These are phyloP conservation scores for Diplosphaera chodatii DNA, from an alignment of 139 green algal genomes.

Conservation along the genomic window DNA sequence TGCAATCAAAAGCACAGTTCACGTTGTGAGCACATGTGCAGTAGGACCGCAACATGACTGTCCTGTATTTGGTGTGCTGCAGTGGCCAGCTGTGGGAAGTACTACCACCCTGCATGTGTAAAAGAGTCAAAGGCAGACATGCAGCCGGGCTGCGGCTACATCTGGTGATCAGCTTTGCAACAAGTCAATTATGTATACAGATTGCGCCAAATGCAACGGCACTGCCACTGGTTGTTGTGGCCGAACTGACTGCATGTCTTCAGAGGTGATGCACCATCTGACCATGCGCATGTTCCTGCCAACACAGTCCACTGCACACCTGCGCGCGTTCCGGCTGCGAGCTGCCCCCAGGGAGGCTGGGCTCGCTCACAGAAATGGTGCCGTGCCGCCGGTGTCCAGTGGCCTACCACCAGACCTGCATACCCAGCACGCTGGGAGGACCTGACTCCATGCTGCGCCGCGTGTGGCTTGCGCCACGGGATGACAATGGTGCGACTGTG, in stretches of 20 bases:
- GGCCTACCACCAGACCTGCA: constrained; percentile 45
- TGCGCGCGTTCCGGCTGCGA: constrained; percentile 6
- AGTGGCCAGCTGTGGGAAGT: constrained; percentile 34
- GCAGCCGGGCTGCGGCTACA: not conserved
- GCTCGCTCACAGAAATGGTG: constrained; percentile 24
- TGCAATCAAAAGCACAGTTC: too few relatives aligned
- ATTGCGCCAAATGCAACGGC: too few relatives aligned
- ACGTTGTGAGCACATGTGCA: too few relatives aligned
- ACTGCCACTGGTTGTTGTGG: too few relatives aligned
- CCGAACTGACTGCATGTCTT: too few relatives aligned
- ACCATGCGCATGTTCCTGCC: too few relatives aligned
- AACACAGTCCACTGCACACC: constrained; percentile 24
- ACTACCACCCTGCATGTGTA: constrained; percentile 44
- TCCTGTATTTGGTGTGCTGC: too few relatives aligned
- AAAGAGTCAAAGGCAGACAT: not conserved
- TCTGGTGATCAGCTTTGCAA: constrained; percentile 17
- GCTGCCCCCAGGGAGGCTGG: not conserved
- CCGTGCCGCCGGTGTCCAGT: constrained; percentile 44
- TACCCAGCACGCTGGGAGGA: constrained; percentile 17
- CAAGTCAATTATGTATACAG: too few relatives aligned
- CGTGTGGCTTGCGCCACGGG: constrained; percentile 12
- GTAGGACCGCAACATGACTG: too few relatives aligned
- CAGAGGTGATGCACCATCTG: not conserved
- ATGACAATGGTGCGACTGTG: not conserved
- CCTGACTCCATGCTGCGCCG: not conserved